Percentiles rank a stretch among this genome's conserved stretches.
Conservation (phyloP, 1,284 basidiomycete genomes). For the Pseudozyma sp. region DNA sequence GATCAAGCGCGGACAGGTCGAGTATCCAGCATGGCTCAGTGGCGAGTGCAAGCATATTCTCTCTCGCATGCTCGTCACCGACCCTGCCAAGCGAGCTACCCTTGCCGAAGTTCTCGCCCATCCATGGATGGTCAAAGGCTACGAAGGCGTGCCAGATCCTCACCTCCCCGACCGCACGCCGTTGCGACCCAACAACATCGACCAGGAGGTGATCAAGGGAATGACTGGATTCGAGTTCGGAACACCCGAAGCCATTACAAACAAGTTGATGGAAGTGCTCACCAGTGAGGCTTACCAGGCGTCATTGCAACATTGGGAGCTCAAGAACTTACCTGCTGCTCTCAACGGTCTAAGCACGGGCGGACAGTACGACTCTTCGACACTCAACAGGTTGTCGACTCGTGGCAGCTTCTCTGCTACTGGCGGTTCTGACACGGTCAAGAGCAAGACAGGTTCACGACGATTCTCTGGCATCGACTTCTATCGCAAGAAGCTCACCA, state of each 20-base stretch:
- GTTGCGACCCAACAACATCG: conserved; percentile 85
- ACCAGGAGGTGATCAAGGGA: conserved; percentile 83
- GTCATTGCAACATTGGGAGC: conserved; percentile 81
- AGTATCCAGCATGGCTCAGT: conserved; percentile 97
- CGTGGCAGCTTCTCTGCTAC: conserved; percentile 27
- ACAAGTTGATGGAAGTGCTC: conserved; percentile 79
- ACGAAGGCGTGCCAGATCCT: conserved; percentile 80
- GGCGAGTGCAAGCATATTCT: conserved; percentile 94
- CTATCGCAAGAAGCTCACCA: conserved; percentile 83
- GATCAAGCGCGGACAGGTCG: conserved; percentile 96
- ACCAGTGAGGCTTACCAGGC: conserved; percentile 82
- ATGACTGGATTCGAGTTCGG: conserved; percentile 99
- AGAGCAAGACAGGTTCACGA: conserved; percentile 66
- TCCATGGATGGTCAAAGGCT: conserved; percentile 95
- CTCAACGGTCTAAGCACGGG: conserved; percentile 44
- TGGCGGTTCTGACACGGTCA: conserved; percentile 35
- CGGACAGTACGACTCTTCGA: conserved; percentile 65
- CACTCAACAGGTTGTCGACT: conserved; percentile 37
- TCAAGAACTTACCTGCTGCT: conserved; percentile 66
- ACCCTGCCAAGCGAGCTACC: conserved; percentile 84
- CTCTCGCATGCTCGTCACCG: conserved; percentile 95
- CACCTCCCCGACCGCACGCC: conserved; percentile 90
- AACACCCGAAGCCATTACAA: conserved; percentile 84
- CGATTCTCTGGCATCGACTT: conserved; percentile 94
- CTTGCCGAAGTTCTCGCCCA: conserved; percentile 88